Conservation (phyloP, 495 filamentous ascomycete species). For the Articulospora tetracladia region DNA sequence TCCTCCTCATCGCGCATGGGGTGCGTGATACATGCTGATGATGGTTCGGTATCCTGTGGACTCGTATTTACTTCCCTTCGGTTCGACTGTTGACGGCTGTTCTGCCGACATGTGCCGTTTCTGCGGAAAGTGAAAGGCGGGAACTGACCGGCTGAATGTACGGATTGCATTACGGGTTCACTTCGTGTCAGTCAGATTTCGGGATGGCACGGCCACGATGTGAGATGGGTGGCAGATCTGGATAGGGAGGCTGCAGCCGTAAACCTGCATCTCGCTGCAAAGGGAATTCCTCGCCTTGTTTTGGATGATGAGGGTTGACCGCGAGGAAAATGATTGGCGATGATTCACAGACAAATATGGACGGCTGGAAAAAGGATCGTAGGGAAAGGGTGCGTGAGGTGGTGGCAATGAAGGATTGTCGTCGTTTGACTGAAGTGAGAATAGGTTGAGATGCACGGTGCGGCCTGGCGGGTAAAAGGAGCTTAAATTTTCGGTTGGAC, state of each 20-base stretch:
- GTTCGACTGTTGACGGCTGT: too few species aligned
- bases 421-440: background rate
- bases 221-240: slow-evolving; percentile 3
- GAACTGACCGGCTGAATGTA: too few species aligned
- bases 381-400: background rate
- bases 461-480: background rate
- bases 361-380: background rate
- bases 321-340: background rate
- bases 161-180: background rate
- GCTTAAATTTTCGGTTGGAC: too few species aligned
- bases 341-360: background rate
- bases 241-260: background rate
- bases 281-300: background rate
- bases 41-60: too few species aligned
- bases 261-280: slow-evolving; percentile 1
- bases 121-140: too few species aligned
- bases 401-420: background rate
- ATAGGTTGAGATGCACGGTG: background rate
- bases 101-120: too few species aligned
- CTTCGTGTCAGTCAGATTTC: background rate
- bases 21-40: too few species aligned
- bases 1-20: too few species aligned
- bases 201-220: background rate
- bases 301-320: background rate
- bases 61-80: too few species aligned